Base-by-base conservation (phyloP, 2,329 filamentous ascomycete genomes). In the Cladosporium halotolerans region DNA sequence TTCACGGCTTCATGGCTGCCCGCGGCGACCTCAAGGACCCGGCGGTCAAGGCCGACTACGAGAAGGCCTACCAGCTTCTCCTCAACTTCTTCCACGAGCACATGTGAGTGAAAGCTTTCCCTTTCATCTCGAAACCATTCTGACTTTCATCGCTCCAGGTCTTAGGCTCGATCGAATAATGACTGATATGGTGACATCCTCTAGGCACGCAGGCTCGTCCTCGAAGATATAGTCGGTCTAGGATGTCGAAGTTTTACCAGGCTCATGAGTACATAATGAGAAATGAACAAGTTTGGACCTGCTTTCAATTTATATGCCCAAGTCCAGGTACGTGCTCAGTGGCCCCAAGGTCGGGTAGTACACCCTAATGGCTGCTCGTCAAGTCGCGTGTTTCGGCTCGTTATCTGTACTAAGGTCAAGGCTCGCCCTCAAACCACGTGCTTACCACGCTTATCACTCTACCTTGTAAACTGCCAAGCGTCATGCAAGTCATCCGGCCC, bases 1-100 rank as follows among this genome's bases (percentile, higher is more conserved):
- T 74, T 4, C 73, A 75, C 54, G 59, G 65, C 23, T 62, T 63
- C 55, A 63, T 66, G 61, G 63, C 62, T 31, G 64, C 63, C 31
- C 55, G 75, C 34, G 68, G 65, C 46, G 72, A 79, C 54, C 58
- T 79, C 18, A 71, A 72, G 58, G 67, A 79, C 55, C 67, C 70
- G 13, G 69, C 72, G 34, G 76, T 79, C 39, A 75, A 72, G 68
- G 68, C 68, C 51, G 72, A 75, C 58, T 79, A 79, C 58, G 72
- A 77, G 67, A 69, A 72, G 45, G 76, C 72, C 3, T 79, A 79
- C 59, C 68, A 75, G 63, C 57, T 71, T 38, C 63, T 79, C 40
- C 64, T 79, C 49, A 70, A 76, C 58, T 79, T 74, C 60, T 79
- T 77, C 71, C 75, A 77, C 58, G 71, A 77, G 68, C 66, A 78